These are phyloP conservation scores for Diplocarpon mali DNA, from an alignment of 2,329 filamentous ascomycete genomes.

Conservation along the genomic window DNA sequence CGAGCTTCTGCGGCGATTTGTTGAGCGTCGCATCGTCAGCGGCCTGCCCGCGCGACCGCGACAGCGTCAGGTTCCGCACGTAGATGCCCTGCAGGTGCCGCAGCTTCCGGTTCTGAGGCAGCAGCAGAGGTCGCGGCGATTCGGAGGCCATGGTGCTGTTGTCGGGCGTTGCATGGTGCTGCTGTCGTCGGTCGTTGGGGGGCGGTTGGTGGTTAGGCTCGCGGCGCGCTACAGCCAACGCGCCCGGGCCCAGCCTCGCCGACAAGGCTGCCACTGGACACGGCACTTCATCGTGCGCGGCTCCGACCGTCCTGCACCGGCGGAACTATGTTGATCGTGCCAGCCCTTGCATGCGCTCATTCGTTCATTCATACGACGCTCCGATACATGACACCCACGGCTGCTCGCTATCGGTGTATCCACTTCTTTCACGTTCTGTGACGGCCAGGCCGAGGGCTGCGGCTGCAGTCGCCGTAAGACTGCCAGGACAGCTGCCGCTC, in stretches of 20 bases:
- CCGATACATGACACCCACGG: too few relatives aligned
- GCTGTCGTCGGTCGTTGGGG: constrained; percentile 3
- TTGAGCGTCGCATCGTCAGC: constrained; percentile 69
- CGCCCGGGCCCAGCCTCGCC: constrained; percentile 10
- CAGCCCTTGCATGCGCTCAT: too few relatives aligned
- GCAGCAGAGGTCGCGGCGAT: constrained; percentile 35
- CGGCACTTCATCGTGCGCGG: too few relatives aligned
- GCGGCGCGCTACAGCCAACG: not conserved
- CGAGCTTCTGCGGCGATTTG: constrained; percentile 52
- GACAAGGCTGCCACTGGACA: constrained; percentile 2
- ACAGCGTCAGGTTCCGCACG: constrained; percentile 72
- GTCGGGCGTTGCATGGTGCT: constrained; percentile 2
- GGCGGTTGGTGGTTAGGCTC: constrained; percentile 2
- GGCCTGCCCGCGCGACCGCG: constrained; percentile 44
- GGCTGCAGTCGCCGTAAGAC: too few relatives aligned
- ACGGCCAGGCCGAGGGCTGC: too few relatives aligned
- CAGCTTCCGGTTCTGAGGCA: constrained; percentile 72
- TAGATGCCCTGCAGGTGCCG: constrained; percentile 81
- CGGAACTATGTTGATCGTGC: too few relatives aligned
- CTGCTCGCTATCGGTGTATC: too few relatives aligned
- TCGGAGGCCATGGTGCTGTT: constrained; percentile 24
- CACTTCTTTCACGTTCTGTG: too few relatives aligned
- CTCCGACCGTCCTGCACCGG: too few relatives aligned
- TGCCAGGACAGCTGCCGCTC: too few relatives aligned
- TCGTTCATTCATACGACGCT: too few relatives aligned